A percentile compares a stretch with the other conserved stretches of the same genome.
Conservation (phyloP, 257 asterid genomes). For the Cynanchum wilfordii region DNA sequence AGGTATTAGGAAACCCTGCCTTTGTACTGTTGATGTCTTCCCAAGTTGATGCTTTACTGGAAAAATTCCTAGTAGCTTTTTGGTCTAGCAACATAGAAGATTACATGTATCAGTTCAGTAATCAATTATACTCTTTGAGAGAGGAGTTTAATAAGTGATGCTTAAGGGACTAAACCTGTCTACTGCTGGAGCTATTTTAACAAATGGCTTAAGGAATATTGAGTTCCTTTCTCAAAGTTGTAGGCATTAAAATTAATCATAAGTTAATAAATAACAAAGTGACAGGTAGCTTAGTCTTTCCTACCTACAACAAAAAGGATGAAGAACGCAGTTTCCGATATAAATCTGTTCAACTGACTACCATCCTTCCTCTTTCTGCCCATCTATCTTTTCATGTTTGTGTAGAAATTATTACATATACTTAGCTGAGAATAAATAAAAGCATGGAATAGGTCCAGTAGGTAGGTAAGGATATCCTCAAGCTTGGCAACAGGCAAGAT, state of each 20-base stretch:
- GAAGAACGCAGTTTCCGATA: background rate
- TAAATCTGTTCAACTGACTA: background rate
- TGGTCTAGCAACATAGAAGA: constrained; percentile 48
- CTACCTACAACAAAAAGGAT: background rate
- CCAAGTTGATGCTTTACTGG: constrained; percentile 54
- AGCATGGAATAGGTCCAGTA: background rate
- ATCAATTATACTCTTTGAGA: constrained; percentile 4
- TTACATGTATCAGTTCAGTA: constrained; percentile 12
- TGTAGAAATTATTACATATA: background rate
- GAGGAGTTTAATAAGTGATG: background rate
- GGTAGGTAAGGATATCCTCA: background rate
- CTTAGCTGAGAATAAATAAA: background rate
- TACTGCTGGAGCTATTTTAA: background rate
- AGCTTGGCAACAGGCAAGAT: background rate
- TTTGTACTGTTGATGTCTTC: constrained; percentile 42
- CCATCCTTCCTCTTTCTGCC: background rate
- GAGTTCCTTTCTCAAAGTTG: background rate
- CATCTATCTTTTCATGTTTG: background rate
- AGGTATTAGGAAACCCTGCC: constrained; percentile 65
- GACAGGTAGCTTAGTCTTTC: background rate
- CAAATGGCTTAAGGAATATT: background rate
- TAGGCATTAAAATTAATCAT: background rate
- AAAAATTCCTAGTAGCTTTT: constrained; percentile 58
- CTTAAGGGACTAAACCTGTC: constrained; percentile 3
- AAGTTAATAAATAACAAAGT: background rate